These are phyloP conservation scores for Xylaria sp. DNA, from an alignment of 2,329 filamentous ascomycete species.

Conservation along the genomic window DNA sequence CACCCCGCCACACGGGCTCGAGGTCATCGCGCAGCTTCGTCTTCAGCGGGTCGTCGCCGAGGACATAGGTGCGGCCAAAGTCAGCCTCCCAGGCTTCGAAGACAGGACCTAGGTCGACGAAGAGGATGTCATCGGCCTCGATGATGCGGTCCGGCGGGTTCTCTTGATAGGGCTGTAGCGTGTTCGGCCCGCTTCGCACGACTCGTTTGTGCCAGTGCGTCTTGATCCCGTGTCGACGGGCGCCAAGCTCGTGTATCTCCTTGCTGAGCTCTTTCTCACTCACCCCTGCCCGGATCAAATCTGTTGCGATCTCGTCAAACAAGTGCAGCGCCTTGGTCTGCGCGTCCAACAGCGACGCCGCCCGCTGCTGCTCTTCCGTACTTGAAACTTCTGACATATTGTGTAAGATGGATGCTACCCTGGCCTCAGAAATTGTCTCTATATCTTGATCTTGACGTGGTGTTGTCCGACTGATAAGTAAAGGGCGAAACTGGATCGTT, in stretches of 20 bases:
- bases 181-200: constrained; percentile 56
- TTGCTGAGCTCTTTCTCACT: constrained; percentile 54
- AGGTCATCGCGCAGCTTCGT: constrained; percentile 51
- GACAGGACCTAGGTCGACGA: constrained; percentile 57
- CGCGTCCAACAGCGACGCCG: constrained; percentile 49
- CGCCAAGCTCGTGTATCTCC: constrained; percentile 52
- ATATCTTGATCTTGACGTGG: neutral
- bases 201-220: constrained; percentile 61
- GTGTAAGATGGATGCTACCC: neutral
- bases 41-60: constrained; percentile 54
- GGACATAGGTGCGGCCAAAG: constrained; percentile 58
- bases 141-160: constrained; percentile 57
- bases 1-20: constrained; percentile 52
- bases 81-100: constrained; percentile 60
- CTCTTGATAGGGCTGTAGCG: constrained; percentile 52
- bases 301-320: constrained; percentile 53
- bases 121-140: constrained; percentile 54
- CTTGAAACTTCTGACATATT: constrained; percentile 8
- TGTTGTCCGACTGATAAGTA: neutral
- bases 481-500: neutral
- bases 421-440: neutral
- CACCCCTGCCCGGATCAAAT: constrained; percentile 53
- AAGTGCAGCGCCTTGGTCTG: constrained; percentile 52
- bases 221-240: constrained; percentile 48
- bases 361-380: constrained; percentile 28